Conservation (phyloP, 176 grass and related monocot species). For the Paspalum notatum region DNA sequence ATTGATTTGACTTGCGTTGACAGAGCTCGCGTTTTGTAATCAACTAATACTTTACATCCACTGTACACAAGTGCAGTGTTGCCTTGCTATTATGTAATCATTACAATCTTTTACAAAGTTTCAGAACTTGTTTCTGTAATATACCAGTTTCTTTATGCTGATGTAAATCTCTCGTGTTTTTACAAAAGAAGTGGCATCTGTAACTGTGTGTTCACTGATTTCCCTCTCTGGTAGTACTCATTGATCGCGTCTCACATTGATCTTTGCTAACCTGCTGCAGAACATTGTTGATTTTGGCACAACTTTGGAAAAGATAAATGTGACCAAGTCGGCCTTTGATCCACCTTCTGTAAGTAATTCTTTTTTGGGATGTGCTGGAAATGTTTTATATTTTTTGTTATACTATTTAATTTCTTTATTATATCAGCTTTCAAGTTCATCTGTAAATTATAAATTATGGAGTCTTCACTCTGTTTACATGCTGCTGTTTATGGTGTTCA, state of each 20-base stretch:
- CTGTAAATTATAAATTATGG: conserved; percentile 19
- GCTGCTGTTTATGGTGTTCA: conserved; percentile 8
- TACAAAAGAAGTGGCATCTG: not conserved
- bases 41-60: not conserved
- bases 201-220: not conserved
- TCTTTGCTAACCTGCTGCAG: conserved; percentile 50
- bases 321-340: conserved; percentile 64
- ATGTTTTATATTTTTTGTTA: not conserved
- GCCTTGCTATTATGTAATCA: not conserved
- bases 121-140: not conserved
- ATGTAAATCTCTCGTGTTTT: not conserved
- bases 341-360: conserved; percentile 67
- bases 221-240: not conserved
- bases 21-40: not conserved
- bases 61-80: not conserved
- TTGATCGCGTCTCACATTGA: conserved; percentile 11
- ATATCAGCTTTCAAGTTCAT: not conserved
- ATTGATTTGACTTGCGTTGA: not conserved
- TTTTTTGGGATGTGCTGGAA: not conserved
- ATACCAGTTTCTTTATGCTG: conserved; percentile 7
- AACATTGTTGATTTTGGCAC: conserved; percentile 72
- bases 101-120: conserved; percentile 18
- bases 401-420: not conserved
- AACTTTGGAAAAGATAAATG: conserved; percentile 60
- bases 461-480: not conserved